These are phyloP conservation scores for Thelephora terrestris DNA, from an alignment of 1,284 basidiomycete genomes.

Conservation along the genomic window DNA sequence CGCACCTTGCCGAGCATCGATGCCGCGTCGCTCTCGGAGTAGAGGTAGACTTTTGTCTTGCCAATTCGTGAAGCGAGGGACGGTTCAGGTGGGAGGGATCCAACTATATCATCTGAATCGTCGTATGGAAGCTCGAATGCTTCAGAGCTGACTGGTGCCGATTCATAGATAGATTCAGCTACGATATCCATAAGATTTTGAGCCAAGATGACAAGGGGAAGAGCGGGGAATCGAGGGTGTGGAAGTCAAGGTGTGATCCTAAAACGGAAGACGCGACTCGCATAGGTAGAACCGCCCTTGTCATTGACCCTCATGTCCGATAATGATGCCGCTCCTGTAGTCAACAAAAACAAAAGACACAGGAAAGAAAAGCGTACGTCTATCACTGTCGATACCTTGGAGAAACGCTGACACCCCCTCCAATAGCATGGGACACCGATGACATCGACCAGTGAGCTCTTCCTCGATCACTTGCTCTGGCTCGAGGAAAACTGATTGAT, in stretches of 20 bases:
- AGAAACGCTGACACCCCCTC: neutral
- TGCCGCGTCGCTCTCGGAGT: conserved; percentile 46
- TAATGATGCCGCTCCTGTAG: conserved; percentile 32
- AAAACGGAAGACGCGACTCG: neutral
- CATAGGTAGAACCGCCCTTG: neutral
- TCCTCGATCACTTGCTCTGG: conserved; percentile 1
- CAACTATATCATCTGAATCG: conserved; percentile 16
- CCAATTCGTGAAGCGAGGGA: conserved; percentile 56
- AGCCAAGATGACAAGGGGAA: no score
- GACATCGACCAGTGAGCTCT: conserved; percentile 90
- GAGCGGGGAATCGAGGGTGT: no score
- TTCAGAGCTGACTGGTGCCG: conserved; percentile 7
- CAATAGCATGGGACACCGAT: conserved; percentile 93
- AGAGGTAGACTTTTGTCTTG: conserved; percentile 55
- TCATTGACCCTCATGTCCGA: conserved; percentile 30
- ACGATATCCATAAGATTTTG: conserved; percentile 27
- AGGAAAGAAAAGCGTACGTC: conserved; percentile 84
- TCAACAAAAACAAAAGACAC: conserved; percentile 80
- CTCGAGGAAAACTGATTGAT: conserved; percentile 4
- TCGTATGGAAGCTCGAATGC: conserved; percentile 37
- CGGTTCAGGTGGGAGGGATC: conserved; percentile 25
- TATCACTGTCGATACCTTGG: conserved; percentile 6
- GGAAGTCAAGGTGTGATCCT: neutral
- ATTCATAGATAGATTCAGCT: conserved; percentile 13
- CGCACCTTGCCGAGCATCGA: conserved; percentile 60